Conservation (phyloP, 371 early-diverging fungal species). For the Lichtheimia hyalospora region DNA sequence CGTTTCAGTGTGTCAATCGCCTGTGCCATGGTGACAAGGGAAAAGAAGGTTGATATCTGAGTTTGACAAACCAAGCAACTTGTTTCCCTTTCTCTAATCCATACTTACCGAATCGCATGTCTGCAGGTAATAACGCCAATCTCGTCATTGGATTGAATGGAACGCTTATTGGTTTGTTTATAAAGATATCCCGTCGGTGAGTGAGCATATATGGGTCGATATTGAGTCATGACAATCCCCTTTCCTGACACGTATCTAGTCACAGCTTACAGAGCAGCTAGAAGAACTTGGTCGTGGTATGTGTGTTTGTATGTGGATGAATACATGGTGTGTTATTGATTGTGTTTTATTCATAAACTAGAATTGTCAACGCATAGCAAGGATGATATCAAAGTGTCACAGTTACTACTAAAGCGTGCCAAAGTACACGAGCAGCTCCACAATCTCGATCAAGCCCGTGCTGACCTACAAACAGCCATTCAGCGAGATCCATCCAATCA, state of each 20-base stretch:
- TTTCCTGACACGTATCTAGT: background rate
- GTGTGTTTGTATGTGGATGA: too few relatives aligned
- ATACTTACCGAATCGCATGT: background rate
- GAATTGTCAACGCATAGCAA: constrained; percentile 14
- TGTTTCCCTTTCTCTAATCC: background rate
- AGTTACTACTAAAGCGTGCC: constrained; percentile 36
- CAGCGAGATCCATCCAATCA: constrained; percentile 31
- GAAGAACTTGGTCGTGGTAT: background rate
- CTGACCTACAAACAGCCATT: constrained; percentile 41
- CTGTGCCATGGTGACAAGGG: constrained; percentile 23
- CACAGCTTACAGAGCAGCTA: background rate
- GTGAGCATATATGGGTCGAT: background rate
- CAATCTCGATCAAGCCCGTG: constrained; percentile 29
- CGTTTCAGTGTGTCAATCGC: constrained; percentile 36
- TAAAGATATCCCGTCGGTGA: background rate
- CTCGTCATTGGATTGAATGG: too few relatives aligned
- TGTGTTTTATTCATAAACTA: background rate
- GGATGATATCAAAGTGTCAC: constrained; percentile 19
- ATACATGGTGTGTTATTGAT: background rate
- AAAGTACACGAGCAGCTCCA: constrained; percentile 25
- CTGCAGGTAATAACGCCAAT: background rate
- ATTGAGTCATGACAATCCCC: background rate
- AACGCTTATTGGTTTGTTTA: too few relatives aligned
- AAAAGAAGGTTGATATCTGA: constrained; percentile 1
- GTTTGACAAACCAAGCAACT: background rate